Percentiles rank a stretch among this genome's conserved stretches.
These are phyloP conservation scores for Przewalskia tangutica DNA, from an alignment of 257 asterid species.

Conservation along the genomic window DNA sequence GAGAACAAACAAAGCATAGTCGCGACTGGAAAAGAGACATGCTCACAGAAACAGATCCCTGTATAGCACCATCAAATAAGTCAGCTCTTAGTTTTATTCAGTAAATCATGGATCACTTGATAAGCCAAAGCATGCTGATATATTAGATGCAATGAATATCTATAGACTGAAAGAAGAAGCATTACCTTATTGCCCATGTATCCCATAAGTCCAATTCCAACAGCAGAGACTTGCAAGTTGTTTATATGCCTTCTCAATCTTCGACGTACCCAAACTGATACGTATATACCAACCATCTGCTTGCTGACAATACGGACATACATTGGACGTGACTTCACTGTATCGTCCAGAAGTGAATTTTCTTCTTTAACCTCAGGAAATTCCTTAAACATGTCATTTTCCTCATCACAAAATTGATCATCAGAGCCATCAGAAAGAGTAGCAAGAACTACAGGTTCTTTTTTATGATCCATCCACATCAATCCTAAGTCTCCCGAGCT, in stretches of 20 bases:
- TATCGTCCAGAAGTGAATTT: slow-evolving; percentile 2
- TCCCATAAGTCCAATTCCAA: slow-evolving; percentile 95
- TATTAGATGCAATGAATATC: background rate
- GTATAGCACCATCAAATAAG: slow-evolving; percentile 6
- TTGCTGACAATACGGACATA: slow-evolving; percentile 81
- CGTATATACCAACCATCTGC: slow-evolving; percentile 98
- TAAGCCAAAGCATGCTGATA: background rate
- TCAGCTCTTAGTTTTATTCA: background rate
- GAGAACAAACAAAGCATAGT: slow-evolving; percentile 90
- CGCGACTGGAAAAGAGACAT: slow-evolving; percentile 80
- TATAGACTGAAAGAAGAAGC: background rate
- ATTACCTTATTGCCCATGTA: slow-evolving; percentile 94
- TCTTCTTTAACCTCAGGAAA: slow-evolving; percentile 17
- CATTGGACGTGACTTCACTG: slow-evolving; percentile 25
- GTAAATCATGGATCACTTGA: background rate
- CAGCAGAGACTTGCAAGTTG: slow-evolving; percentile 82
- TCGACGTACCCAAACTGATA: slow-evolving; percentile 78
- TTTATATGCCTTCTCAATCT: slow-evolving; percentile 75
- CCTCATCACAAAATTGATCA: slow-evolving; percentile 41
- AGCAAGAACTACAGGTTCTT: slow-evolving; percentile 31
- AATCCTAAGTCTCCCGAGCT: slow-evolving; percentile 62
- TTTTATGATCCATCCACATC: slow-evolving; percentile 27
- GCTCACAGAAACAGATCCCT: slow-evolving; percentile 96
- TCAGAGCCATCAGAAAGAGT: slow-evolving; percentile 39
- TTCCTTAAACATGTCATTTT: slow-evolving; percentile 39